Base-by-base conservation (phyloP, 176 grass and related monocot genomes). In the Eragrostis nindensis region DNA sequence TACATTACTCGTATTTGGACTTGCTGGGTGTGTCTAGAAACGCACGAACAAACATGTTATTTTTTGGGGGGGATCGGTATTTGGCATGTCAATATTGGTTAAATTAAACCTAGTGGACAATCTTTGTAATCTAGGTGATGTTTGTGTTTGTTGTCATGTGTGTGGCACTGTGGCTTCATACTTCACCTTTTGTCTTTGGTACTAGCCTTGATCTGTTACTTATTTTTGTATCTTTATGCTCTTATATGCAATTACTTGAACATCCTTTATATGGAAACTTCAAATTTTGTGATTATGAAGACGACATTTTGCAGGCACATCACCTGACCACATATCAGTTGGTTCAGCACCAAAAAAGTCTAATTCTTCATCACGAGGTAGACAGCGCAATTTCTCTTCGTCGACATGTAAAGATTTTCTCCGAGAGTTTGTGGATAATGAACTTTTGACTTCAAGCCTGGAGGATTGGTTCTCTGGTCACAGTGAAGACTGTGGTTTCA, bases 361-460 rank as follows among this genome's bases (percentile, higher is more conserved):
- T 45, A 89, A 68, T 56, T 70, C 39, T 48, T 91, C 88, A n/a
- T 85, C 86, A 68, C 86, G 73, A 50, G 73, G 81, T 45, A 79
- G 81, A 21, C 61, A 44, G 21, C 56, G 63, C 24, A 84, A 87
- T 32, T 93, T 90, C 52, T 95, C 92, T 27, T 93, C 92, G 21
- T 91, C 93, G 41, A 79, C 66, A 22, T 95, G 88, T 63, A 95
- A 99, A 80, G 90, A 95, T 79, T 99, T 98, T 73, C 96, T 99
- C 56, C 82, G 81, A 2, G 89, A 99, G 68, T 99, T 98, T 73
- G 92, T 98, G 29, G 96, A 98, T 52, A 91, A 77, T 84, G 92
- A 98, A 49, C 90, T 95, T 57, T 55, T 95, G 43, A 99, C 96
- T 21, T 71, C 83, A 82, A 82, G 89, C 55, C 90, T 99, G 8